Evolutionary conservation across 306 rosid genomes (phyloP).

Genomic region (Prunus campanulata): DNA sequence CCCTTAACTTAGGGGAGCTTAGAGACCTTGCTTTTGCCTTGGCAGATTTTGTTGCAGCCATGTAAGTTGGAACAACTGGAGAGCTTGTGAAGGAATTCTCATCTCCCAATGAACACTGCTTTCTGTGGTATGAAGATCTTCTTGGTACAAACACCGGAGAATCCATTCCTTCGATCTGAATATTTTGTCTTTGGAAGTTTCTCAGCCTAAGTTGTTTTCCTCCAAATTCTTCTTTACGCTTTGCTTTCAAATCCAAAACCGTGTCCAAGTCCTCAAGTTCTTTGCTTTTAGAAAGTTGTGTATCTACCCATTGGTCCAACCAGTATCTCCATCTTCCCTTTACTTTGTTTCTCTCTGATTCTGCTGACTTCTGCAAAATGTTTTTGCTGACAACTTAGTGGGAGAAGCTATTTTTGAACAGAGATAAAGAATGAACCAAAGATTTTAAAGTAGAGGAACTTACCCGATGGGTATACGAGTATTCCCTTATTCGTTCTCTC

Average conservation of each 20-base stretch:
- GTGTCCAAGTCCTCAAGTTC: slow-evolving; percentile 88
- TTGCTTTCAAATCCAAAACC: slow-evolving; percentile 42
- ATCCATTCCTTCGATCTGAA: slow-evolving; percentile 40
- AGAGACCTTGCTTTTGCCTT: slow-evolving; percentile 67
- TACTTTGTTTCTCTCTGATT: slow-evolving; percentile 65
- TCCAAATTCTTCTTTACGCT: slow-evolving; percentile 36
- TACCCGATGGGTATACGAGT: slow-evolving; percentile 71
- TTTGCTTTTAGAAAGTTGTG: slow-evolving; percentile 82
- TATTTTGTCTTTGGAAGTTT: slow-evolving; percentile 29
- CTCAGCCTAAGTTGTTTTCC: slow-evolving; percentile 39
- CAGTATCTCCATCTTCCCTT: slow-evolving; percentile 95
- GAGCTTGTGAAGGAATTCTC: slow-evolving; percentile 56
- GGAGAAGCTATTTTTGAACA: slow-evolving; percentile 4
- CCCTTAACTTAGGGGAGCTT: slow-evolving; percentile 72
- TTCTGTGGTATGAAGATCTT: slow-evolving; percentile 47
- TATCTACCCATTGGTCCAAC: slow-evolving; percentile 97
- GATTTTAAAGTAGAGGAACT: slow-evolving; percentile 12
- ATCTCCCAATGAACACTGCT: slow-evolving; percentile 60
- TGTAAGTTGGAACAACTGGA: slow-evolving; percentile 76
- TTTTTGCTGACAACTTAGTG: not conserved
- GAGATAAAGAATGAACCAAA: not conserved
- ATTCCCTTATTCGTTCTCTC: slow-evolving; percentile 71
- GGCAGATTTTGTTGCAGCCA: slow-evolving; percentile 96
- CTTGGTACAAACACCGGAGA: slow-evolving; percentile 45
- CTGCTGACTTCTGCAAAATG: slow-evolving; percentile 71